These are phyloP conservation scores for Panicum hallii DNA, from an alignment of 202 grass and related monocot species.

Conservation along the genomic window DNA sequence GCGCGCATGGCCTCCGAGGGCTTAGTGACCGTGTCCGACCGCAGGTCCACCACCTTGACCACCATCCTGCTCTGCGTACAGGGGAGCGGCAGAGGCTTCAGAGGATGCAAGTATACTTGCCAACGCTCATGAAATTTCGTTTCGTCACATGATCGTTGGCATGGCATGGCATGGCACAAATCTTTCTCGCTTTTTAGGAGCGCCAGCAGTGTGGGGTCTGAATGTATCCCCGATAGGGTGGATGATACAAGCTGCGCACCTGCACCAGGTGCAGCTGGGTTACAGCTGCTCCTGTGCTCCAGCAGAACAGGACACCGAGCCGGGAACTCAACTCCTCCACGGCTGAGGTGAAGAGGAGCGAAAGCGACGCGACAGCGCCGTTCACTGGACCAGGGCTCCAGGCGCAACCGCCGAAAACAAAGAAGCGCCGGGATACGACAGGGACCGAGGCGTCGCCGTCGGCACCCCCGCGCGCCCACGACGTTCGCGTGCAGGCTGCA, in stretches of 20 bases:
- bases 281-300: background rate
- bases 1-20: conserved; percentile 80
- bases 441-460: background rate
- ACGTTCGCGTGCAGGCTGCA: background rate
- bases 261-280: too few relatives aligned
- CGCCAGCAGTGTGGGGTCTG: too few relatives aligned
- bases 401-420: background rate
- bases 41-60: conserved; percentile 77
- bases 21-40: conserved; percentile 96
- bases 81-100: background rate
- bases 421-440: background rate
- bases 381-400: background rate
- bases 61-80: conserved; percentile 51
- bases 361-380: background rate
- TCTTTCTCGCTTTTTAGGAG: too few relatives aligned
- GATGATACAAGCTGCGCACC: too few relatives aligned
- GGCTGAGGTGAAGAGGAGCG: background rate
- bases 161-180: too few relatives aligned
- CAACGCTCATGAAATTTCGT: too few relatives aligned
- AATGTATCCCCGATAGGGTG: too few relatives aligned
- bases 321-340: conserved; percentile 1
- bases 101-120: too few relatives aligned
- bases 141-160: too few relatives aligned
- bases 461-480: background rate
- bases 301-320: background rate